Evolutionary conservation across 352 stramenopile species (phyloP).

Genomic region (Phytopythium oedochilum): DNA sequence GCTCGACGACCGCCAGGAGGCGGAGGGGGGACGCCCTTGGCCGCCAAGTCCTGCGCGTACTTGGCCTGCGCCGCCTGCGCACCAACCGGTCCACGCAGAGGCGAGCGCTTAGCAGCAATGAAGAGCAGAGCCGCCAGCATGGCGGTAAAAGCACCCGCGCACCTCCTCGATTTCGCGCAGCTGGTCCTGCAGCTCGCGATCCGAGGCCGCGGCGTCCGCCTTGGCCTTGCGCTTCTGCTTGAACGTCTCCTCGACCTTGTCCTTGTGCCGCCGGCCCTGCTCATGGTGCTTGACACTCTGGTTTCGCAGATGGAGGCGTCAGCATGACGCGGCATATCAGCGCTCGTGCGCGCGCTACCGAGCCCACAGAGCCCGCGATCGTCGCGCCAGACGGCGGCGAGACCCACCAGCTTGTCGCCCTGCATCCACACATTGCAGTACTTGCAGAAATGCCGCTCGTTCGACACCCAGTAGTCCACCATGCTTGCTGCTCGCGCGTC

Average conservation of each 20-base stretch:
- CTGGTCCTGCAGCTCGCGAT: constrained; percentile 62
- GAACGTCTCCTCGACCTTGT: constrained; percentile 61
- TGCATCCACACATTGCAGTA: constrained; percentile 89
- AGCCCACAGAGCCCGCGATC: background rate
- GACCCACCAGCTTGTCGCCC: constrained; percentile 59
- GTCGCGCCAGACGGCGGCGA: too few species aligned
- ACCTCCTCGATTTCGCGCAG: constrained; percentile 69
- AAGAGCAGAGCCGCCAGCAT: too few species aligned
- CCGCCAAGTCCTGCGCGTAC: constrained; percentile 55
- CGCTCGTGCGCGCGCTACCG: background rate
- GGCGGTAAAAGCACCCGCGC: too few species aligned
- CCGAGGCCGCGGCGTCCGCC: constrained; percentile 39
- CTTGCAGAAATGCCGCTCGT: constrained; percentile 80
- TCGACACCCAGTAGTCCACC: constrained; percentile 64
- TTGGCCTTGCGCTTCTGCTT: constrained; percentile 75
- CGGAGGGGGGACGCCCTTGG: constrained; percentile 24
- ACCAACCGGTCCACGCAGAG: background rate
- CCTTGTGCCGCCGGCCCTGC: constrained; percentile 69
- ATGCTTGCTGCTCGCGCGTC: constrained; percentile 17
- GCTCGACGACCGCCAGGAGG: background rate
- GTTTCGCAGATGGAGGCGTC: background rate
- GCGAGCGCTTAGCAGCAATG: too few species aligned
- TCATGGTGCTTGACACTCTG: constrained; percentile 85
- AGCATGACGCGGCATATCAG: background rate
- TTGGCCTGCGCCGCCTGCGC: constrained; percentile 40